Conservation (phyloP, 2,329 filamentous ascomycete species). For the Stachybotrys echinatus region DNA sequence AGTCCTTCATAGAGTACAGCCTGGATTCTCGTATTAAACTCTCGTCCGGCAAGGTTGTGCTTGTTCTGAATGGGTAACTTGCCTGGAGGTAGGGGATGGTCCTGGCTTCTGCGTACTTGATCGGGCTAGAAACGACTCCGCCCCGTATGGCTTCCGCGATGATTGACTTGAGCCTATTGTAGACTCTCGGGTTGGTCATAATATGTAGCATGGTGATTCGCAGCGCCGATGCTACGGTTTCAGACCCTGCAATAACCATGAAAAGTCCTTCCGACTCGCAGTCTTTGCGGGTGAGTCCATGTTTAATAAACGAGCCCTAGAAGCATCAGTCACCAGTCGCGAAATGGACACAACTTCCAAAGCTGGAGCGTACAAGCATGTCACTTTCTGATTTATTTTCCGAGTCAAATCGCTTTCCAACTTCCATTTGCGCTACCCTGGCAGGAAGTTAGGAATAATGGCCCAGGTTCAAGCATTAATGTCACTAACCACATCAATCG, state of each 20-base stretch:
- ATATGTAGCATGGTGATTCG: conserved; percentile 47
- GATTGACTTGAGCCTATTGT: conserved; percentile 33
- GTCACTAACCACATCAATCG: conserved; percentile 2
- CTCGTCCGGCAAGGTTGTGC: not conserved
- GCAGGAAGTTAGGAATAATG: not conserved
- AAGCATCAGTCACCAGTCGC: conserved; percentile 11
- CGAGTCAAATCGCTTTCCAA: not conserved
- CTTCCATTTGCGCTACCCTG: not conserved
- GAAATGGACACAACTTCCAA: conserved; percentile 2
- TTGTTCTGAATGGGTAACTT: not conserved
- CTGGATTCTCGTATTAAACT: not conserved
- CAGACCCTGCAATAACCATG: conserved; percentile 44
- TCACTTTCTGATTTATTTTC: not conserved
- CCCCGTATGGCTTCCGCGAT: conserved; percentile 8
- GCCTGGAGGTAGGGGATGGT: conserved; percentile 34
- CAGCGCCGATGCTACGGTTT: conserved; percentile 52
- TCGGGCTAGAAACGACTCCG: conserved; percentile 7
- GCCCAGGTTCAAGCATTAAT: not conserved
- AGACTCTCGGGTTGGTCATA: conserved; percentile 41
- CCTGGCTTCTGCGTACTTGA: conserved; percentile 25
- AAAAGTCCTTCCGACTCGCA: accelerated
- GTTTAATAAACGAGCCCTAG: not conserved
- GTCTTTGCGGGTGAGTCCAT: accelerated
- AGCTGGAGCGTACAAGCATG: not conserved
- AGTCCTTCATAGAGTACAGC: not conserved